phyloP scores from a whole-genome alignment of 495 filamentous ascomycete species.

The Trichoderma parareesei region DNA sequence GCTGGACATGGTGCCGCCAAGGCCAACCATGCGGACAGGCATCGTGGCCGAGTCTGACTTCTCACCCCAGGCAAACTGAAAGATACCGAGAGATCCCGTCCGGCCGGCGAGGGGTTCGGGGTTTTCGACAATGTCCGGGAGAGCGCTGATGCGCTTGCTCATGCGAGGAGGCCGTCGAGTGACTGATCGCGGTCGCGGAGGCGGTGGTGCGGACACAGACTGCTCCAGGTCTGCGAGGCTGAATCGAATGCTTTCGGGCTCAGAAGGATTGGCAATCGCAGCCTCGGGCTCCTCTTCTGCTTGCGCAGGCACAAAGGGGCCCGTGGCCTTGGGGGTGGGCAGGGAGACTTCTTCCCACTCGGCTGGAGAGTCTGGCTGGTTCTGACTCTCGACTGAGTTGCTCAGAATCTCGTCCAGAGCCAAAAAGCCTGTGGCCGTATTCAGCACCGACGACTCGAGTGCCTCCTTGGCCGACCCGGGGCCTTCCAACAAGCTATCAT shows the following conservation, averaged over 20 bases:
- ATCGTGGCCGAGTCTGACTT: conserved; percentile 41
- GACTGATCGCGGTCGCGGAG: conserved; percentile 27
- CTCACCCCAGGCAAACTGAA: conserved; percentile 52
- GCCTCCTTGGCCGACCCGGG: neutral
- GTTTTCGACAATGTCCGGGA: conserved; percentile 50
- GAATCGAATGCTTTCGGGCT: conserved; percentile 12
- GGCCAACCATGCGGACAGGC: conserved; percentile 29
- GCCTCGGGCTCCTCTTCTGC: neutral
- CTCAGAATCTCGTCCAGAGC: neutral
- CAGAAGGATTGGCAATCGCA: neutral
- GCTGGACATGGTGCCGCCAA: conserved; percentile 41
- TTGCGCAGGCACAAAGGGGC: neutral
- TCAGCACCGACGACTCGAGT: neutral
- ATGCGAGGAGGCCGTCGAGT: conserved; percentile 41
- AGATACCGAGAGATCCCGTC: conserved; percentile 45
- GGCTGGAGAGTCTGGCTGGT: neutral
- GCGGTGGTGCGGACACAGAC: conserved; percentile 15
- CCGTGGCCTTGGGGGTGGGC: neutral
- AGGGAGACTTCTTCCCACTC: neutral
- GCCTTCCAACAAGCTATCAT: neutral
- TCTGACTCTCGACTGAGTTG: neutral
- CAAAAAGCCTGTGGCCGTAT: neutral
- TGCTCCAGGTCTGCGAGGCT: neutral
- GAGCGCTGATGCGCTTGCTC: conserved; percentile 41
- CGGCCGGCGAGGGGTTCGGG: conserved; percentile 44